Evolutionary conservation across 768 basidiomycete genomes (phyloP), one percentile per base, ranked within the genome.

Genomic region (Termitomyces sp.): DNA sequence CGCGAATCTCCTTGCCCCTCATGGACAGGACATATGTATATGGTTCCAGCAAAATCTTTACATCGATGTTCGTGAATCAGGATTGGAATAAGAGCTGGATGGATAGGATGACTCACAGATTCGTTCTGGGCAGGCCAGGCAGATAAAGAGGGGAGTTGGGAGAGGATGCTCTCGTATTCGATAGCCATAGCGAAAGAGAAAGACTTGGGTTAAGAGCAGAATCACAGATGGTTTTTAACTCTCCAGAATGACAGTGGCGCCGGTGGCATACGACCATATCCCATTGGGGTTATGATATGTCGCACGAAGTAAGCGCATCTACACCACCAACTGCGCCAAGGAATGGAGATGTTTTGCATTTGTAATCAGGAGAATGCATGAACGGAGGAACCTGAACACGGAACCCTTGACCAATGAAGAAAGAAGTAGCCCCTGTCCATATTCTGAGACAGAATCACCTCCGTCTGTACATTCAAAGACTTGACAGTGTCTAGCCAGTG

Each of bases 1-100:
- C 77, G 9, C 97, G 85, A 61, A 98, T 88, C 58, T 98, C 96
- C 70, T 98, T 98, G 14, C 97, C 96, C 0, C 92, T 92, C 54
- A 86, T 87, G 2, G 88, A 83, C 8, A 82, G 82, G 45, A 92
- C 83, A 70, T 95, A 96, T 0, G 82, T 82, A 68, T 84, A 98
- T 0, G 96, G 97, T 69, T 98, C 96, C 5, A 96, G 77, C n/a
- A 51, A 12, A 29, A 38, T 51, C 50, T 50, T 50, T 29, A 25
- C 37, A 27, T 1, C 10, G 25, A 29, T 3, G 16, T 37, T 37
- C 1, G 37, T 27, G 11, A 29, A 17, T 19, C 17, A 45, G 11
- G 0, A 23, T 23, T 21, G 5, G 1, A 16, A 49, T 17, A n/a
- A 0, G 10, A 1, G 7, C 7, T 16, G 19, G 21, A 37, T 25